These are phyloP conservation scores for Aspergillus clavatus DNA, from an alignment of 2,329 filamentous ascomycete genomes.

Conservation along the genomic window DNA sequence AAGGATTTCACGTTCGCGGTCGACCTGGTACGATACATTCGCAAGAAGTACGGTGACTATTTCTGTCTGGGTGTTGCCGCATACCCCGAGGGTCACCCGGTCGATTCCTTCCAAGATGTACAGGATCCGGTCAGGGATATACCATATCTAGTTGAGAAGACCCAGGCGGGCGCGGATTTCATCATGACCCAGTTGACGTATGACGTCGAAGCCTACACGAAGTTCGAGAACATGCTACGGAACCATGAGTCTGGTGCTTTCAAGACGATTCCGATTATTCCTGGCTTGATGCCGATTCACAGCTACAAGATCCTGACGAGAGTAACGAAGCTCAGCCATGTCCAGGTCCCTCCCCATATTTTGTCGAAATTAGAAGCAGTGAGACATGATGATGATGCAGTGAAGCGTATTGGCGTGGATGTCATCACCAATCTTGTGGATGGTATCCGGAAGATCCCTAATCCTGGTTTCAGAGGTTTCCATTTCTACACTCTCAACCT, in stretches of 20 bases:
- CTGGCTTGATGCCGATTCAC: slow-evolving; percentile 95
- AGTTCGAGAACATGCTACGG: slow-evolving; percentile 71
- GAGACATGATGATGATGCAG: slow-evolving; percentile 45
- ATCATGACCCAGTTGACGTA: slow-evolving; percentile 99
- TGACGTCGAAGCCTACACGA: slow-evolving; percentile 74
- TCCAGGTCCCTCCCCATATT: slow-evolving; percentile 67
- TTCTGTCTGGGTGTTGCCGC: slow-evolving; percentile 94
- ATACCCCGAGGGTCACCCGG: slow-evolving; percentile 92
- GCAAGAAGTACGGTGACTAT: slow-evolving; percentile 79
- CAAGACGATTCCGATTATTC: slow-evolving; percentile 82
- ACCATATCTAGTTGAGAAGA: slow-evolving; percentile 85
- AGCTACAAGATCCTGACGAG: slow-evolving; percentile 93
- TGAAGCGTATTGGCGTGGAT: slow-evolving; percentile 47
- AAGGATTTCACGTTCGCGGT: slow-evolving; percentile 83
- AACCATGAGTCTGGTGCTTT: slow-evolving; percentile 81
- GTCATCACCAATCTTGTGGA: slow-evolving; percentile 81
- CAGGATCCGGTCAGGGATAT: slow-evolving; percentile 64
- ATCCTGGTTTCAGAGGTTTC: slow-evolving; percentile 66
- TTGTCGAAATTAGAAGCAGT: slow-evolving; percentile 55
- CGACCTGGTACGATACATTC: slow-evolving; percentile 86
- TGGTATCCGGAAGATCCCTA: slow-evolving; percentile 63
- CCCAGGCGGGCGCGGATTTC: slow-evolving; percentile 86
- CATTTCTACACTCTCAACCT: slow-evolving; percentile 98
- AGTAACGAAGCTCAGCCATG: slow-evolving; percentile 91
- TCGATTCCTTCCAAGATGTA: slow-evolving; percentile 81